Evolutionary conservation across 768 basidiomycete species (phyloP), one percentile per base, ranked within the genome.

Genomic region (Favolaschia claudopus): DNA sequence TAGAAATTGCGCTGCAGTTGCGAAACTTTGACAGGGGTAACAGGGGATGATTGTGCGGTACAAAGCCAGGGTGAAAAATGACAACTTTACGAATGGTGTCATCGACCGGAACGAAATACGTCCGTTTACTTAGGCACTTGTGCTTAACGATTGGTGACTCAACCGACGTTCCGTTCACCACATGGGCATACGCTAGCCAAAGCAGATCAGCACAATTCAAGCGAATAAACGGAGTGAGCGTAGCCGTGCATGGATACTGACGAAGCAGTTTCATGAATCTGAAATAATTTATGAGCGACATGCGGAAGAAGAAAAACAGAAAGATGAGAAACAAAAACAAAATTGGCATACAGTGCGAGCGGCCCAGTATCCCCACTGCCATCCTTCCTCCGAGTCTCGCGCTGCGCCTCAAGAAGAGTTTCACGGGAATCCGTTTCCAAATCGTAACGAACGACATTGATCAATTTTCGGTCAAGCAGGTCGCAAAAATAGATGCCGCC

Each of bases 31-130:
- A n/a, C n/a, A n/a, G n/a, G n/a, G n/a, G n/a, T n/a, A n/a, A n/a
- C n/a, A n/a, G n/a, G 1, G 54, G 58, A 31, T 61, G 52, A 36
- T 55, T 64, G 38, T 67, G 65, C 7, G 65, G 50, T 20, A 7
- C 29, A 14, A 9, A 5, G 7, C 45, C 29, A 1, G 31, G 25
- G 33, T 46, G 44, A 24, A 60, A 31, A 19, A 55, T 22, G 24
- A 60, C 25, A 1, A 29, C 48, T 33, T 55, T 54, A 32, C 52
- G 52, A 19, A 54, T 32, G 12, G 17, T 28, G 19, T 34, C 32
- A 53, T 54, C 58, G 13, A 49, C 17, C 7, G 52, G 58, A 20
- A 54, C 25, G 33, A 47, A 54, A 29, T 42, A 33, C 1, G 52
- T 60, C 4, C 34, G 49, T 28, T 44, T 37, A 4, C 17, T 20